These are phyloP conservation scores for Metschnikowia reukaufii DNA, from an alignment of 805 yeast genomes.

Conservation along the genomic window DNA sequence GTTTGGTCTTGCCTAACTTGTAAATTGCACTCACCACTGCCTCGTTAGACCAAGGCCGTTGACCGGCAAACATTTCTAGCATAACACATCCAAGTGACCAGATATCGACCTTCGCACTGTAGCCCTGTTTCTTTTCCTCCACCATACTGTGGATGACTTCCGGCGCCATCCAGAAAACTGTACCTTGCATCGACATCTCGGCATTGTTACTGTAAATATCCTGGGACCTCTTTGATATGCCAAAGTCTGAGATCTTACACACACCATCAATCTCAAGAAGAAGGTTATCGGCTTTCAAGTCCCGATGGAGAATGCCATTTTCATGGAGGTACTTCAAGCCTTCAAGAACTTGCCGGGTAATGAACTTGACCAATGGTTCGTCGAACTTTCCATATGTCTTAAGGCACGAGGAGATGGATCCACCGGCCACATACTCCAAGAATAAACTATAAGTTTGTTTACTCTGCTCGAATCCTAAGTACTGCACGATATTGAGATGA, in stretches of 20 bases:
- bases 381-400: slow-evolving; percentile 83
- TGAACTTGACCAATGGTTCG: slow-evolving; percentile 66
- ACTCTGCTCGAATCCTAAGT: slow-evolving; percentile 85
- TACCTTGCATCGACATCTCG: slow-evolving; percentile 98
- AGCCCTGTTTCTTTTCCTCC: slow-evolving; percentile 77
- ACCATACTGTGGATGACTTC: slow-evolving; percentile 88
- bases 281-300: slow-evolving; percentile 90
- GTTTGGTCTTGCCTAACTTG: slow-evolving; percentile 78
- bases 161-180: slow-evolving; percentile 99
- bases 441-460: slow-evolving; percentile 79
- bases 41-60: slow-evolving; percentile 95
- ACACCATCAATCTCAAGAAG: slow-evolving; percentile 88
- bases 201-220: slow-evolving; percentile 89
- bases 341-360: slow-evolving; percentile 75
- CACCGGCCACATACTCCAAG: slow-evolving; percentile 96
- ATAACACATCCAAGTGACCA: slow-evolving; percentile 99
- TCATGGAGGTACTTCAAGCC: slow-evolving; percentile 89
- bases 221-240: slow-evolving; percentile 75
- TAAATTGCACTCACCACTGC: slow-evolving; percentile 95
- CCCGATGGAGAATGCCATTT: slow-evolving; percentile 87
- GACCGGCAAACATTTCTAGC: slow-evolving; percentile 95
- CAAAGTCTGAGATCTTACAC: slow-evolving; percentile 94
- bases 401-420: slow-evolving; percentile 86
- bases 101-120: slow-evolving; percentile 95
- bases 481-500: slow-evolving; percentile 92